Percentiles rank a stretch among this genome's conserved stretches.
Evolutionary conservation across 2,329 filamentous ascomycete species (phyloP).

Genomic region (Colletotrichum musae): DNA sequence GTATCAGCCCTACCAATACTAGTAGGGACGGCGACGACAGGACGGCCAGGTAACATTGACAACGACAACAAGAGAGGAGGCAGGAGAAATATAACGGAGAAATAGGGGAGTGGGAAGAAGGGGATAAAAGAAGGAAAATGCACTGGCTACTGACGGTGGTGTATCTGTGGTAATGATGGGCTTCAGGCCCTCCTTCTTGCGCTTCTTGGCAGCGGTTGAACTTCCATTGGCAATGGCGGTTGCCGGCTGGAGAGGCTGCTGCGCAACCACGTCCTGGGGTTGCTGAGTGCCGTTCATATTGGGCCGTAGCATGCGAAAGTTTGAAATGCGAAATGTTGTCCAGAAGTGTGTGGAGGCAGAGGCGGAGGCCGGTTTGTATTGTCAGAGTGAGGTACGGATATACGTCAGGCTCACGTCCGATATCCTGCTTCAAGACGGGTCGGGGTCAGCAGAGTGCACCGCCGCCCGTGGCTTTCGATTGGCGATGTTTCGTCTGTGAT

Average conservation of each 20-base stretch:
- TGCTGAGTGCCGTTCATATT: conserved; percentile 41
- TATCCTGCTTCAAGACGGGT: background rate
- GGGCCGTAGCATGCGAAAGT: conserved; percentile 18
- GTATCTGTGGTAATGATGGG: conserved; percentile 82
- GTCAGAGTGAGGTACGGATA: background rate
- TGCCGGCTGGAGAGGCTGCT: conserved; percentile 36
- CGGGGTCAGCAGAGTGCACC: conserved; percentile 12
- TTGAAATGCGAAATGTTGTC: conserved; percentile 18
- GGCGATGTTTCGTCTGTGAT: conserved; percentile 30
- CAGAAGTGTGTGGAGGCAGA: conserved; percentile 20
- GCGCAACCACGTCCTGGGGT: conserved; percentile 30
- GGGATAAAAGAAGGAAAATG: conserved; percentile 12
- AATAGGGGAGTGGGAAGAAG: conserved; percentile 21
- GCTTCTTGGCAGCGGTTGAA: conserved; percentile 69
- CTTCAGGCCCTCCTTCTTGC: conserved; percentile 81
- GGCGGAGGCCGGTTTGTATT: conserved; percentile 1
- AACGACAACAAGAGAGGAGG: background rate
- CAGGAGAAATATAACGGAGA: background rate
- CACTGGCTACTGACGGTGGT: conserved; percentile 52
- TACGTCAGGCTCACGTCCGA: conserved; percentile 3
- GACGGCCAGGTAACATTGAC: background rate
- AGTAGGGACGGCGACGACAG: background rate
- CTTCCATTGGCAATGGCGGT: conserved; percentile 35
- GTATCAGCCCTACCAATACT: too few relatives aligned
- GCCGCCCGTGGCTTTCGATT: conserved; percentile 19